phyloP scores from a whole-genome alignment of 2,329 filamentous ascomycete species.

The Ilyonectria mors-panacis region DNA sequence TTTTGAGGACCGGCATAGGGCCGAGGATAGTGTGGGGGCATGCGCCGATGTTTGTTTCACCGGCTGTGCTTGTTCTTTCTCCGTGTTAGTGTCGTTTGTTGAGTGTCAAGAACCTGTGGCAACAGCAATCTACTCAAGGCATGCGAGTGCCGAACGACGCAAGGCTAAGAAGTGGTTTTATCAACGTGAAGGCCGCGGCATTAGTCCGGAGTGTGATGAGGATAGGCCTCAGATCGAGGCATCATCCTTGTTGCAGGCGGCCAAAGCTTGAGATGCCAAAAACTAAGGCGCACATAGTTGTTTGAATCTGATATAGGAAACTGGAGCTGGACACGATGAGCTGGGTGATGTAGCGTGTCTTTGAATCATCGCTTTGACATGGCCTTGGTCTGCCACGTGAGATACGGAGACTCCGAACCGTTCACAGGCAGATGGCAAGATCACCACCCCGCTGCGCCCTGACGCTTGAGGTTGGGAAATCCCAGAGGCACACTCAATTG shows the following conservation, averaged over 20 bases:
- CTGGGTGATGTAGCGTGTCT: slow-evolving; percentile 7
- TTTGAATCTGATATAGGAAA: slow-evolving; percentile 24
- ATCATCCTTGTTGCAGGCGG: slow-evolving; percentile 23
- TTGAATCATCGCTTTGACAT: slow-evolving; percentile 17
- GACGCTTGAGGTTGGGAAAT: slow-evolving; percentile 19
- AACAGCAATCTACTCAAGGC: slow-evolving; percentile 14
- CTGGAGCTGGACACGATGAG: slow-evolving; percentile 15
- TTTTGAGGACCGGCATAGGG: slow-evolving; percentile 24
- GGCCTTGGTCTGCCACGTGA: slow-evolving; percentile 19
- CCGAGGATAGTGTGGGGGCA: slow-evolving; percentile 18
- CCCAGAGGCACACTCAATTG: slow-evolving; percentile 5
- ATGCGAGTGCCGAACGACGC: slow-evolving; percentile 17
- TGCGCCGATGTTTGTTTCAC: slow-evolving; percentile 20
- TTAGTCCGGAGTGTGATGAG: slow-evolving; percentile 20
- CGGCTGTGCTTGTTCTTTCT: slow-evolving; percentile 14
- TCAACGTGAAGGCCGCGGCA: slow-evolving; percentile 19
- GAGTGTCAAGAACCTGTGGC: slow-evolving; percentile 9
- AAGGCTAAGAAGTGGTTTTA: slow-evolving; percentile 9
- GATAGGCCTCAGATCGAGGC: slow-evolving; percentile 16
- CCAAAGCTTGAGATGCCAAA: slow-evolving; percentile 13
- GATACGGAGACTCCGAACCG: neutral
- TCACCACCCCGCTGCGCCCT: slow-evolving; percentile 25
- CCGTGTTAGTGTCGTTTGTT: slow-evolving; percentile 13
- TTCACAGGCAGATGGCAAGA: slow-evolving; percentile 17
- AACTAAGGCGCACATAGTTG: slow-evolving; percentile 12